Evolutionary conservation across 2,329 filamentous ascomycete species (phyloP).

Genomic region (Cytospora piceae): DNA sequence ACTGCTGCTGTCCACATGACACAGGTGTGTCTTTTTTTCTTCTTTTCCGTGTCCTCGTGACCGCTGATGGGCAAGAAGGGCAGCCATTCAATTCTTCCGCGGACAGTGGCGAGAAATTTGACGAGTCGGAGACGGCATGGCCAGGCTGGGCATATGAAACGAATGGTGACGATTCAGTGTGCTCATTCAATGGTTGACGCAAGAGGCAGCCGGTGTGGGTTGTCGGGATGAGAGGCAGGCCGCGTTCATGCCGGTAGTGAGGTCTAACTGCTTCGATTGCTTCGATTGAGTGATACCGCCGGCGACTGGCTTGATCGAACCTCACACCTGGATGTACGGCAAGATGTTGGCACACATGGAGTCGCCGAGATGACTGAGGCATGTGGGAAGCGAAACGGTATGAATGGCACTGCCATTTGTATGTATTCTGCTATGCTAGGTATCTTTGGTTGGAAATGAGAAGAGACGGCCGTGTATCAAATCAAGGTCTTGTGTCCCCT

Average conservation of each 20-base stretch:
- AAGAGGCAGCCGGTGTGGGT: not conserved
- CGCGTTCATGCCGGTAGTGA: not conserved
- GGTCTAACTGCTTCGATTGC: not conserved
- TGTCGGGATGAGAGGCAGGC: not conserved
- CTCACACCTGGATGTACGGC: slow-evolving; percentile 10
- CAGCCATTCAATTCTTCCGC: not conserved
- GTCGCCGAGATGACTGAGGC: not conserved
- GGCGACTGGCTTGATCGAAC: not conserved
- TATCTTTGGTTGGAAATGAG: slow-evolving; percentile 8
- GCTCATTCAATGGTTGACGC: slow-evolving; percentile 5
- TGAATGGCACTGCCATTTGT: slow-evolving; percentile 8
- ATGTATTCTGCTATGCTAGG: slow-evolving; percentile 6
- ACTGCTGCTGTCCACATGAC: not conserved
- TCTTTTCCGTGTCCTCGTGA: too few relatives aligned
- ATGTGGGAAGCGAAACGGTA: slow-evolving; percentile 1
- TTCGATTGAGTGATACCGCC: not conserved
- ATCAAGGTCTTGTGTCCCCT: slow-evolving; percentile 6
- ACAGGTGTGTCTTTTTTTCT: not conserved
- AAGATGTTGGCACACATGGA: not conserved
- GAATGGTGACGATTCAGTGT: not conserved
- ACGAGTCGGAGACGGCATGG: not conserved
- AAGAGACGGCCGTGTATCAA: slow-evolving; percentile 22
- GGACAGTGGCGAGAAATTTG: not conserved
- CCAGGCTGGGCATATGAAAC: not conserved
- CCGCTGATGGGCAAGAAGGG: not conserved